Evolutionary conservation across 2,329 filamentous ascomycete species (phyloP), one percentile per base, ranked within the genome.

Genomic region (Aspergillus vadensis): DNA sequence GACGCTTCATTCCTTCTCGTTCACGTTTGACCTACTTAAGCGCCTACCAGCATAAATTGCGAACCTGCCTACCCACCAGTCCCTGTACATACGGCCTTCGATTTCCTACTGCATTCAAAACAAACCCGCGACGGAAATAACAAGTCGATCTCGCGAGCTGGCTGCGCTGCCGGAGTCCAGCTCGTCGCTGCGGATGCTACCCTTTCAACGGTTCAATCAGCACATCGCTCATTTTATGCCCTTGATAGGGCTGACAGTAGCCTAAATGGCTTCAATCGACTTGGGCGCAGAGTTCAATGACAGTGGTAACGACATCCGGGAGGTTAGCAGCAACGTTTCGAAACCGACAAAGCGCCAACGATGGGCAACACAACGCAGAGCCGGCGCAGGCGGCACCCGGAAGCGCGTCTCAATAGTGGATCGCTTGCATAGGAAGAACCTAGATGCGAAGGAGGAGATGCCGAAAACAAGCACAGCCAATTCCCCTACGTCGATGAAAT

Each of bases 281-380:
- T 76, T 78, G 54, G 69, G 69, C 56, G 68, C 63, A 39, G 71
- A 72, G 54, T 67, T 62, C 49, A 63, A 66, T 43, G 72, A 73
- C 38, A 68, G 69, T 57, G 65, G 66, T 50, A 67, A 64, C 56
- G 70, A 72, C 19, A 58, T 73, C 49, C 68, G 63, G 39, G 71
- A 72, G 61, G 65, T 68, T 30, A 63, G 52, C 57, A 83, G 78
- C 67, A 81, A 86, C 68, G 79, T 83, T 61, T 84, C 85, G 47
- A 85, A 83, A 64, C 83, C 85, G 8, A 89, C 88, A 21, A 92
- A 94, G 74, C 85, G 93, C 73, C 88, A 95, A 76, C 85, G 95
- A 87, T 98, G 95, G 95, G 94, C 95, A 17, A 98, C 95, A n/a
- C 91, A 93, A 72, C 91, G 92, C 75, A 86, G 91, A 76, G 88